Evolutionary conservation across 345 rosid genomes (phyloP).

Genomic region (Balakata baccata): DNA sequence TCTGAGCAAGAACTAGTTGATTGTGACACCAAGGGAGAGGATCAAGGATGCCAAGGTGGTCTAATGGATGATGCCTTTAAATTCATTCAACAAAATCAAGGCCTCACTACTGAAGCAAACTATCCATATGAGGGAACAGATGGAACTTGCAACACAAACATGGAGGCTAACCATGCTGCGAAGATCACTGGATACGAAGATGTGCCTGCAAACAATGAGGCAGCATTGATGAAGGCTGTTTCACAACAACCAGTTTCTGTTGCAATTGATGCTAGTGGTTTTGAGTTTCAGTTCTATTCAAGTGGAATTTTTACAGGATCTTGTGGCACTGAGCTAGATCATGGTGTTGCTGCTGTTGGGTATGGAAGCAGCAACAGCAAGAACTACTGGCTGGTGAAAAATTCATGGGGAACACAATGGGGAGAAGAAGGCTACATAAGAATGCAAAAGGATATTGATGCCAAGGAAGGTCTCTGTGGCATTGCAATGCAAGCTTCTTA

Average conservation of each 20-base stretch:
- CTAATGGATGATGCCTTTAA: slow-evolving; percentile 40
- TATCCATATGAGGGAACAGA: slow-evolving; percentile 35
- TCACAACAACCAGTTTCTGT: slow-evolving; percentile 28
- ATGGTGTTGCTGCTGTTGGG: slow-evolving; percentile 30
- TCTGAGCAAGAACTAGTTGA: slow-evolving; percentile 49
- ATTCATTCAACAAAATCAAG: slow-evolving; percentile 20
- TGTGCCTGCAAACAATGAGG: slow-evolving; percentile 34
- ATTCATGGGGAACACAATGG: slow-evolving; percentile 39
- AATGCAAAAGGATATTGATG: slow-evolving; percentile 31
- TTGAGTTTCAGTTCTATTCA: slow-evolving; percentile 34
- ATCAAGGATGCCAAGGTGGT: slow-evolving; percentile 32
- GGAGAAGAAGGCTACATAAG: slow-evolving; percentile 37
- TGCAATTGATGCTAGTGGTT: slow-evolving; percentile 32
- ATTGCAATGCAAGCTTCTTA: slow-evolving; percentile 37
- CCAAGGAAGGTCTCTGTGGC: slow-evolving; percentile 40
- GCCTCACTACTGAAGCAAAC: slow-evolving; percentile 25
- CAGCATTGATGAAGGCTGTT: slow-evolving; percentile 30
- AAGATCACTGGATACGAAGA: slow-evolving; percentile 8
- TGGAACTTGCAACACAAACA: slow-evolving; percentile 23
- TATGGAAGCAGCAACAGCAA: slow-evolving; percentile 17
- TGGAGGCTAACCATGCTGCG: slow-evolving; percentile 20
- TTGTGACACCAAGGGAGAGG: slow-evolving; percentile 29
- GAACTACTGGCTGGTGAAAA: slow-evolving; percentile 41
- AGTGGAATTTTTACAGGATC: slow-evolving; percentile 30
- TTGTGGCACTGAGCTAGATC: slow-evolving; percentile 34